Evolutionary conservation across 2,329 filamentous ascomycete genomes (phyloP).

Genomic region (Cordyceps cateniannulata): DNA sequence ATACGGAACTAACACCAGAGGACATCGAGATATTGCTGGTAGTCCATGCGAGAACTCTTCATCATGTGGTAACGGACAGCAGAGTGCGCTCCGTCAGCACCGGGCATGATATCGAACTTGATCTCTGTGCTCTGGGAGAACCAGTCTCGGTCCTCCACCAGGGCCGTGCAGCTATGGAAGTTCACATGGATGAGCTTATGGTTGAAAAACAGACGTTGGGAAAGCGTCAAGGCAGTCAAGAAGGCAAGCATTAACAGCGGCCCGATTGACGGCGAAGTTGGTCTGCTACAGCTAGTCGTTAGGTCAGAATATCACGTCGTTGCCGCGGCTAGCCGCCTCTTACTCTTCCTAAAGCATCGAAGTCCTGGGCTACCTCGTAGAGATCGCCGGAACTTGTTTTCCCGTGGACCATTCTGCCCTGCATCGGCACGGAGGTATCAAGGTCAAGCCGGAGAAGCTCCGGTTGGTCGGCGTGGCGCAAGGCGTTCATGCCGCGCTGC

Average conservation of each 20-base stretch:
- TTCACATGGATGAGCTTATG: constrained; percentile 90
- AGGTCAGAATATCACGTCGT: no score
- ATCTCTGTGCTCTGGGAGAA: constrained; percentile 57
- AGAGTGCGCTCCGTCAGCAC: constrained; percentile 92
- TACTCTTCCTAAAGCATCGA: constrained; percentile 84
- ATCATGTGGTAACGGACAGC: constrained; percentile 88
- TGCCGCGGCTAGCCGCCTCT: no score
- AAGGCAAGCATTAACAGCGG: constrained; percentile 72
- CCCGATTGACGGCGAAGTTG: constrained; percentile 81
- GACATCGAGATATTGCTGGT: constrained; percentile 91
- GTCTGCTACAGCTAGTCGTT: constrained; percentile 42
- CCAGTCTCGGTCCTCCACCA: constrained; percentile 63
- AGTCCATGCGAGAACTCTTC: constrained; percentile 89
- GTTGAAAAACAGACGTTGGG: constrained; percentile 91
- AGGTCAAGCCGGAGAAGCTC: constrained; percentile 69
- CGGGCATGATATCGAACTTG: constrained; percentile 86
- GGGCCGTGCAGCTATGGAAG: constrained; percentile 70
- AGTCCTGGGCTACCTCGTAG: constrained; percentile 78
- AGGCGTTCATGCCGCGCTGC: constrained; percentile 85
- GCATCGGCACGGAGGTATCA: constrained; percentile 79
- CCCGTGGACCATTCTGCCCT: constrained; percentile 93
- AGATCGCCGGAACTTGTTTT: constrained; percentile 56
- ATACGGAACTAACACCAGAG: constrained; percentile 97
- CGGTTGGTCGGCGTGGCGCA: constrained; percentile 61
- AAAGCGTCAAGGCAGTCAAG: constrained; percentile 76